Base-by-base conservation (phyloP, 306 rosid species). In the Malus sieversii region DNA sequence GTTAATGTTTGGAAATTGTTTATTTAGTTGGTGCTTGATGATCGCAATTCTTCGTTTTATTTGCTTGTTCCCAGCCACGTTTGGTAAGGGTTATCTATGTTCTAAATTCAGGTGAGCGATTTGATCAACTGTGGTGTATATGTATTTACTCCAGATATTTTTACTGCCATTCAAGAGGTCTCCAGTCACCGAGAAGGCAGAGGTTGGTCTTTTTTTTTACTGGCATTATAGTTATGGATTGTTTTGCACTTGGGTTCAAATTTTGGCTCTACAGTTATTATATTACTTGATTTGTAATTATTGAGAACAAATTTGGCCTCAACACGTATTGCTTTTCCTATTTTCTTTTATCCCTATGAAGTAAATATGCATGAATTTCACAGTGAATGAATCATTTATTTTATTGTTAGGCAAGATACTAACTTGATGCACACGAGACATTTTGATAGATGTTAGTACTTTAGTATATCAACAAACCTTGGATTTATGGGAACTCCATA, bases 121-220 rank as follows among this genome's bases (percentile, higher is more conserved):
- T 85, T 93, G 84, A 93, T 93, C 63, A 93, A 93, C 48, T 93
- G 98, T 14, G 98, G 98, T 70, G 96, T 90, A 53, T 93, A 93
- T 33, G 78, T 89, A 71, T 93, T 93, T 81, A 89, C 93, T 29
- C 91, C 95, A 12, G 90, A 87, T 38, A 86, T 93, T 70, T 93
- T 93, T 69, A 68, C 80, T 60, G 88, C 90, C 68, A 89, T 93
- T 66, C 82, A 89, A 51, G 86, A 80, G 74, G 96, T 90, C 66
- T 83, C 91, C 60, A 76, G 58, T 70, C 88, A 87, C 68, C 85
- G 90, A 66, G 98, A 90, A 84, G 93, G 86, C 80, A 89, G 91
- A 86, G 98, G 98, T 90, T 77, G 27, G 87, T 82, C 75, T 30
- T 30, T 81, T 61, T 78, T 4, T 4, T 69, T 68, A 78, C 65